Conservation (phyloP, 1,284 basidiomycete genomes). For the Limonomyces culmigenus region DNA sequence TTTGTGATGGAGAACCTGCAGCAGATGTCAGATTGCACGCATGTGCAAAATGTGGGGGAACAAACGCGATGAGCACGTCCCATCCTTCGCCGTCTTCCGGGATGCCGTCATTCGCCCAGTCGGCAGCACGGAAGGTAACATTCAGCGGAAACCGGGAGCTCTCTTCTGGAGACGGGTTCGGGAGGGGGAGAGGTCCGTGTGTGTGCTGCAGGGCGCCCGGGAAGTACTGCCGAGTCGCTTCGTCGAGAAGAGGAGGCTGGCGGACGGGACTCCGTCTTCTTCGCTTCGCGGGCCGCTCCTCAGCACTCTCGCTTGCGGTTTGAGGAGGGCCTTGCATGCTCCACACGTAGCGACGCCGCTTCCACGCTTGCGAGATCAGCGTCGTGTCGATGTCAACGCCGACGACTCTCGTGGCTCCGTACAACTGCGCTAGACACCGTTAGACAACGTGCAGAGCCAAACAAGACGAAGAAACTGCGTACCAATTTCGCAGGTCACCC, state of each 20-base stretch:
- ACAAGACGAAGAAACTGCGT: conserved; percentile 6
- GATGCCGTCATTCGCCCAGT: conserved; percentile 50
- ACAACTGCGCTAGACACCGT: conserved; percentile 34
- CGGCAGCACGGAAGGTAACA: conserved; percentile 43
- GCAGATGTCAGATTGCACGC: background rate
- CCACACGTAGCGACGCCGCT: conserved; percentile 48
- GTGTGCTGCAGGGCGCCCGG: conserved; percentile 58
- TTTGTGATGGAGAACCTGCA: conserved; percentile 66
- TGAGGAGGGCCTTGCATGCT: conserved; percentile 34
- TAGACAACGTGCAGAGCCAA: background rate
- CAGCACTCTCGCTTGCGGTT: background rate
- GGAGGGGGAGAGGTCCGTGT: conserved; percentile 56
- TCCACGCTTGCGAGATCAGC: conserved; percentile 57
- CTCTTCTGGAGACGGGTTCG: conserved; percentile 19
- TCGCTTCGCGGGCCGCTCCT: no score
- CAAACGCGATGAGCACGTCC: conserved; percentile 61
- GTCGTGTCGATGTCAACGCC: conserved; percentile 71
- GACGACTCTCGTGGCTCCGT: conserved; percentile 40
- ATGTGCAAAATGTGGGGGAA: background rate
- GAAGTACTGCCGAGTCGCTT: conserved; percentile 27
- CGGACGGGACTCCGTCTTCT: no score
- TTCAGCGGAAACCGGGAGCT: conserved; percentile 54
- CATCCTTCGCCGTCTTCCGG: conserved; percentile 41
- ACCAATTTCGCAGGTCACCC: conserved; percentile 72
- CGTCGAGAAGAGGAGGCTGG: background rate